Percentiles rank a stretch among this genome's conserved stretches.
Conservation (phyloP, 2,329 filamentous ascomycete species). For the Calonectria pauciramosa region DNA sequence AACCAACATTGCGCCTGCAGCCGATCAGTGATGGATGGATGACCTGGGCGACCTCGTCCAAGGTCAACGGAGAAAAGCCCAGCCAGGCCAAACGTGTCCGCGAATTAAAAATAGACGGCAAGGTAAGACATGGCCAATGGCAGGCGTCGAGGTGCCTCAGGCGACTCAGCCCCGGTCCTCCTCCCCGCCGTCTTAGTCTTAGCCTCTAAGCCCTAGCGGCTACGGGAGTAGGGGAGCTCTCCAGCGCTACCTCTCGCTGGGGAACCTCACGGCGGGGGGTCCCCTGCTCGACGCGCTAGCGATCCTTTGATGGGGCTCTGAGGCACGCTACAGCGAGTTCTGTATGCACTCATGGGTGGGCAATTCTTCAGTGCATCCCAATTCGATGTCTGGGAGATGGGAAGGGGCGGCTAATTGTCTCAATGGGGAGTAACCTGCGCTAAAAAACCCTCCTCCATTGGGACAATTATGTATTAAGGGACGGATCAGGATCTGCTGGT, state of each 20-base stretch:
- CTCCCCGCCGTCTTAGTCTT: constrained; percentile 21
- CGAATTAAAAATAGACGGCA: constrained; percentile 29
- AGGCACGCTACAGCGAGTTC: constrained; percentile 7
- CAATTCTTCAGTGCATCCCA: neutral
- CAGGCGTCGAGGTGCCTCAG: constrained; percentile 19
- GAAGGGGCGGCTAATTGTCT: neutral
- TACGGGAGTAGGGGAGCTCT: constrained; percentile 7
- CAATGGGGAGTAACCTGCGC: neutral
- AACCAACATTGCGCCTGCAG: constrained; percentile 1
- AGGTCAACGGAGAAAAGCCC: neutral
- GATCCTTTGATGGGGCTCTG: constrained; percentile 10
- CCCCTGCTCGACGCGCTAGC: constrained; percentile 13
- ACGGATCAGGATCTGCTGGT: neutral
- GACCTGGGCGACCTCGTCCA: constrained; percentile 12
- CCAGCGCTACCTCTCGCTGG: constrained; percentile 11
- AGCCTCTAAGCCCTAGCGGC: constrained; percentile 30
- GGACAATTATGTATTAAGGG: neutral
- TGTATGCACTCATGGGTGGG: neutral
- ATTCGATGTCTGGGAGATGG: neutral
- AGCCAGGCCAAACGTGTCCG: neutral
- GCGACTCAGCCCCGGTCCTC: constrained; percentile 25
- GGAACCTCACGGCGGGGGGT: constrained; percentile 9
- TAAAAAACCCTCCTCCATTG: constrained; percentile 1
- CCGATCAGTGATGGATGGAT: constrained; percentile 12
- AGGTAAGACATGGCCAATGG: constrained; percentile 26